phyloP scores from a whole-genome alignment of 2,329 filamentous ascomycete genomes.

The Fulvia fulva region DNA sequence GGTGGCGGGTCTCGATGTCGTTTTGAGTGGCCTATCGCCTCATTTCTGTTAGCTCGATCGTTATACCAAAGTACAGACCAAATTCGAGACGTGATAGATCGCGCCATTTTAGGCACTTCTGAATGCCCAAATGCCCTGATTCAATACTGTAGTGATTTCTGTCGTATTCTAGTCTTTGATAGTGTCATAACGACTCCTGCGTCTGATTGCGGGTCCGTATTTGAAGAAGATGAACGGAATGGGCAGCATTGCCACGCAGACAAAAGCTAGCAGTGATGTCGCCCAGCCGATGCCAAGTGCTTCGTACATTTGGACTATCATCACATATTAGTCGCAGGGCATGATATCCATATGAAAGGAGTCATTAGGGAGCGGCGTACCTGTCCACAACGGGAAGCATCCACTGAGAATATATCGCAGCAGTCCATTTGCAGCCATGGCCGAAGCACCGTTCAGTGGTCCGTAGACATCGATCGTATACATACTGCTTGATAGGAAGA shows the following conservation, averaged over 20 bases:
- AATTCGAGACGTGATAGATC: background rate
- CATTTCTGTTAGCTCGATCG: background rate
- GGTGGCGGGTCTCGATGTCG: too few species aligned
- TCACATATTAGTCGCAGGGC: background rate
- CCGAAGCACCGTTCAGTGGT: constrained; percentile 54
- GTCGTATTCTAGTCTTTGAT: background rate
- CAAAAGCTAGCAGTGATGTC: constrained; percentile 40
- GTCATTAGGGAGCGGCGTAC: background rate
- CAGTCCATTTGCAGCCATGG: constrained; percentile 57
- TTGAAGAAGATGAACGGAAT: constrained; percentile 37
- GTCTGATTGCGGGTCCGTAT: background rate
- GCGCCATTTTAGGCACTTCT: background rate
- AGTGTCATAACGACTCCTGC: background rate
- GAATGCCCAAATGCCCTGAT: background rate
- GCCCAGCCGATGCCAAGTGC: constrained; percentile 42
- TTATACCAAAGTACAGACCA: background rate
- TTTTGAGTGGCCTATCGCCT: background rate
- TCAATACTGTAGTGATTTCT: background rate
- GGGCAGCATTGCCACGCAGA: constrained; percentile 36
- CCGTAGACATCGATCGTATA: constrained; percentile 56
- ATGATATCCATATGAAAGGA: too few species aligned
- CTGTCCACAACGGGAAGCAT: constrained; percentile 16
- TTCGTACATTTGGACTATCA: constrained; percentile 32
- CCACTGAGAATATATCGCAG: constrained; percentile 12
- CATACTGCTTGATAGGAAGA: constrained; percentile 32